These are phyloP conservation scores for Eucalyptus cladocalyx DNA, from an alignment of 345 rosid genomes.

Conservation along the genomic window DNA sequence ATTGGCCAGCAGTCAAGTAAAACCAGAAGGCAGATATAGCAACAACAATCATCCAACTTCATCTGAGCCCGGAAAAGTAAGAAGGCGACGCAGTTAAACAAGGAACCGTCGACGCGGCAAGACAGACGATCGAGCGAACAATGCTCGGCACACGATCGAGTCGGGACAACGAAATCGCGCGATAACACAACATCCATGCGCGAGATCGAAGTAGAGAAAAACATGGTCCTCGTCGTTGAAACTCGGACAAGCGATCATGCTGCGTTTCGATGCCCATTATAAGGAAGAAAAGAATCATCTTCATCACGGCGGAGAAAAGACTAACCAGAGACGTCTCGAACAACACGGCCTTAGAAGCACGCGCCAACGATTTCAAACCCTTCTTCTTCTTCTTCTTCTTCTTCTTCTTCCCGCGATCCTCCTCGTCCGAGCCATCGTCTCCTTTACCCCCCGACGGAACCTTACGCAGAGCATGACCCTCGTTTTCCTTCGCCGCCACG, in stretches of 20 bases:
- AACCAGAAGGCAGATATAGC: not conserved
- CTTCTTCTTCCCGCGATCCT: not conserved
- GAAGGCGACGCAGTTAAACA: not conserved
- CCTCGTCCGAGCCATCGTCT: not conserved
- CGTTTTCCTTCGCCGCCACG: not conserved
- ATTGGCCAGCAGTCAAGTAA: not conserved
- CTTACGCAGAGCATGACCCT: not conserved
- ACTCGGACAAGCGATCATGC: not conserved
- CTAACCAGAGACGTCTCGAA: slow-evolving; percentile 36
- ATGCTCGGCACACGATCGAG: not conserved
- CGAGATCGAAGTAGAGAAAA: not conserved
- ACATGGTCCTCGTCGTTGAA: not conserved
- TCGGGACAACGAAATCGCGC: not conserved
- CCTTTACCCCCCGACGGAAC: not conserved
- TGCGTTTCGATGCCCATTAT: not conserved
- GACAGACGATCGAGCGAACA: not conserved
- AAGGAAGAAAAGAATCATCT: not conserved
- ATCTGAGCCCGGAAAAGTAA: not conserved
- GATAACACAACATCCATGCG: not conserved
- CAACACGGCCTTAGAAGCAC: slow-evolving; percentile 14
- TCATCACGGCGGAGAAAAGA: not conserved
- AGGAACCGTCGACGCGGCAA: not conserved
- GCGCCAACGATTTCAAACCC: not conserved
- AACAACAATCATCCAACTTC: not conserved
- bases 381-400: not conserved